Evolutionary conservation across 768 basidiomycete species (phyloP).

Genomic region (Wakefieldia striispora): DNA sequence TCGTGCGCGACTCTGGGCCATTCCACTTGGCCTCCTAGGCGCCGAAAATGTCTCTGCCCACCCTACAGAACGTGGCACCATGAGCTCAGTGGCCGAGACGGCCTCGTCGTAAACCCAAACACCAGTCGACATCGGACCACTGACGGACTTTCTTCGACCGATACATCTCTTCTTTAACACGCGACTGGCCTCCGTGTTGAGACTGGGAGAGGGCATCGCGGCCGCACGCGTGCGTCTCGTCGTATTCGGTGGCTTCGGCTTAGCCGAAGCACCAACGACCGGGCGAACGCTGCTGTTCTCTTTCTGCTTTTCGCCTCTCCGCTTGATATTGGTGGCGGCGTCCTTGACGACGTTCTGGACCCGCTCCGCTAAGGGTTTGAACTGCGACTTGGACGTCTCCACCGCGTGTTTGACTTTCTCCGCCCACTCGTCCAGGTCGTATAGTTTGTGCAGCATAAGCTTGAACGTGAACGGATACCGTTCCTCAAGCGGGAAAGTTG

Average conservation of each 20-base stretch:
- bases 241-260: constrained; percentile 6
- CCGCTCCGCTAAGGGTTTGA: constrained; percentile 50
- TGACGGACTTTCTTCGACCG: constrained; percentile 47
- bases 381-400: constrained; percentile 52
- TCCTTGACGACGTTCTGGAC: constrained; percentile 16
- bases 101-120: constrained; percentile 54
- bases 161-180: constrained; percentile 57
- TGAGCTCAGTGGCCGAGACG: constrained; percentile 41
- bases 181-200: constrained; percentile 20
- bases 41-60: constrained; percentile 22
- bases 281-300: constrained; percentile 27
- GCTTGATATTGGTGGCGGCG: constrained; percentile 10
- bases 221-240: neutral
- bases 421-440: constrained; percentile 57
- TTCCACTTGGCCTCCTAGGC: neutral
- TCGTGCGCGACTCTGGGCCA: constrained; percentile 14
- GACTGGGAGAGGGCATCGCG: neutral
- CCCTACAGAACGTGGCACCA: constrained; percentile 10
- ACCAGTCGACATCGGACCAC: constrained; percentile 30
- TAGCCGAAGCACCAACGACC: constrained; percentile 18
- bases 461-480: constrained; percentile 62
- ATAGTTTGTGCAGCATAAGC: constrained; percentile 65
- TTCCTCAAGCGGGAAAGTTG: constrained; percentile 41
- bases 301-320: constrained; percentile 15
- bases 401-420: constrained; percentile 52